Evolutionary conservation across 768 basidiomycete species (phyloP), one percentile per base, ranked within the genome.

Genomic region (Agrocybe chaxingu): DNA sequence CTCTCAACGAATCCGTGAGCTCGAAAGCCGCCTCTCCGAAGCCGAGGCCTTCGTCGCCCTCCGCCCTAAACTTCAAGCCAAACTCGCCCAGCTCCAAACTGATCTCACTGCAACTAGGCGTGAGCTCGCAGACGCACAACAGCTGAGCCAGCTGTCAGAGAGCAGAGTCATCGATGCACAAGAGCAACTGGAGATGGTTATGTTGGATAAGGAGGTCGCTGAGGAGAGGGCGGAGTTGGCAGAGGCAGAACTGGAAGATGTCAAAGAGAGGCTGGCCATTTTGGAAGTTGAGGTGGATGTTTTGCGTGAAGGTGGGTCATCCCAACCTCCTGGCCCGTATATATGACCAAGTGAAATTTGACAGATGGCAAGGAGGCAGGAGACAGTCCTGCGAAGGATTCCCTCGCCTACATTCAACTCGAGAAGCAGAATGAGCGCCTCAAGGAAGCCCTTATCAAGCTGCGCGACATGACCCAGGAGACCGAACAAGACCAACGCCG

Each of bases 401-500:
- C 87, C 3, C 59, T 89, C 53, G 81, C 81, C 29, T 82, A 85
- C 66, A 77, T 88, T 12, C 96, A 98, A 62, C 82, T 99, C 1
- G 95, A 98, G 72, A 97, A 92, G 65, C 96, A 98, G 62, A 99
- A 98, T 55, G 92, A 93, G 62, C 73, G 97, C 11, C 70, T 99
- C 48, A 98, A 97, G 67, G 97, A 98, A 62, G 97, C 97, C 9
- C 75, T 98, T 8, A 77, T 96, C 48, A 79, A 85, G 89, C 70
- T 98, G 34, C 85, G 96, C 4, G 96, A 99, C 56, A 76, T 97
- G 53, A 84, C 92, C 0, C 82, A 86, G 51, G 92, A 98, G 61
- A 87, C 81, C 0, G 97, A 98, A 54, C 79, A 81, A 53, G 95
- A 96, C 18, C 85, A 92, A 49, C 82, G 89, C 24, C 70, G 78